phyloP scores from a whole-genome alignment of 225 moss, liverwort and hornwort genomes.

The Marchantia polymorpha region DNA sequence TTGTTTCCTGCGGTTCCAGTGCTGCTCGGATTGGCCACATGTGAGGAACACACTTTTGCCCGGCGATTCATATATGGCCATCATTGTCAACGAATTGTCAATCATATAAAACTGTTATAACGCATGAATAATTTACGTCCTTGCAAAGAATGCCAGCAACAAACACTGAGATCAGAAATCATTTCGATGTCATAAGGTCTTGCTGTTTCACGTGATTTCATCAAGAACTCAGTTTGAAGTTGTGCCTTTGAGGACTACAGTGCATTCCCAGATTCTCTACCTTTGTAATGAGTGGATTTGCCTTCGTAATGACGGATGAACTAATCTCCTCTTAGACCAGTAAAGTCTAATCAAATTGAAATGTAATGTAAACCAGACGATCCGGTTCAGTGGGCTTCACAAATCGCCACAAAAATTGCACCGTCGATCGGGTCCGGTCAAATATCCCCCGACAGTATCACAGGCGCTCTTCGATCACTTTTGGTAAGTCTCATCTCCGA shows the following conservation, averaged over 20 bases:
- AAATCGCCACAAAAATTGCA: background rate
- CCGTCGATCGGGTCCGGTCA: background rate
- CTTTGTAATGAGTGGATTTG: too few relatives aligned
- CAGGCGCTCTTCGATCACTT: constrained; percentile 4
- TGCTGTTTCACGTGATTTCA: too few relatives aligned
- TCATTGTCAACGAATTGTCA: too few relatives aligned
- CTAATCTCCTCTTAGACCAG: background rate
- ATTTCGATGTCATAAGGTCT: too few relatives aligned
- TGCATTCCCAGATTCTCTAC: too few relatives aligned
- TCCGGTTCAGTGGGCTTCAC: constrained; percentile 1
- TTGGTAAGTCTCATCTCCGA: background rate
- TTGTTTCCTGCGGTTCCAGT: constrained; percentile 32
- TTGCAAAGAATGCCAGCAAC: too few relatives aligned
- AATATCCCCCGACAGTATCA: background rate
- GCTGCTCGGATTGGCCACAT: constrained; percentile 27
- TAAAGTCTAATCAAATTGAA: background rate
- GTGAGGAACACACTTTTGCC: constrained; percentile 31
- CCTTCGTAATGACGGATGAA: background rate
- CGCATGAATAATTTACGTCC: too few relatives aligned
- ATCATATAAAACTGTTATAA: too few relatives aligned
- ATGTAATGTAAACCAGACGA: constrained; percentile 14
- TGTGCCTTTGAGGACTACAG: too few relatives aligned
- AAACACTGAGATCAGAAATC: too few relatives aligned
- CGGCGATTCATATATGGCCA: too few relatives aligned
- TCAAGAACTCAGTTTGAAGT: too few relatives aligned